A percentile compares a stretch with the other conserved stretches of the same genome.
Conservation (phyloP, 805 yeast genomes). For the Tetrapisispora taiwanensis region DNA sequence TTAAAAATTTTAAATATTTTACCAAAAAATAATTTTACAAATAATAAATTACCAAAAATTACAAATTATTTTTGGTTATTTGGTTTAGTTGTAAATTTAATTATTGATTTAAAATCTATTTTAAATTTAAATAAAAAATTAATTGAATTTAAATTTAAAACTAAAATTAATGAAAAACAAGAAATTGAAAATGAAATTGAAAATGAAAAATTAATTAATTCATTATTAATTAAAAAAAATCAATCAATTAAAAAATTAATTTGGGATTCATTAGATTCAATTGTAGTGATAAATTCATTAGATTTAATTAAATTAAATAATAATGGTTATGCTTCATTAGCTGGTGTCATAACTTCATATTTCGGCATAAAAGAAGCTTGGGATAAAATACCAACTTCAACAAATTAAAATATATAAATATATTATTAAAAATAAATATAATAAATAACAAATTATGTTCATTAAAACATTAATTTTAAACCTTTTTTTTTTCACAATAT, state of each 20-base stretch:
- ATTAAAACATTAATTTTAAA: too few relatives aligned
- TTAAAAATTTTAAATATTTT: constrained; percentile 39
- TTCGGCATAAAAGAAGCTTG: constrained; percentile 70
- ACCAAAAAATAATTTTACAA: constrained; percentile 39
- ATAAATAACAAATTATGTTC: too few relatives aligned
- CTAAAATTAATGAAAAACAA: background rate
- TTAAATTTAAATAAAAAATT: constrained; percentile 33
- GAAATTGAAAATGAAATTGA: background rate
- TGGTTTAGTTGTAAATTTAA: constrained; percentile 54
- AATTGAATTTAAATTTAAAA: constrained; percentile 4
- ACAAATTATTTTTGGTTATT: constrained; percentile 70
- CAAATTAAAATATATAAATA: background rate
- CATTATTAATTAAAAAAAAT: constrained; percentile 32
- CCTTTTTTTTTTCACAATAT: too few relatives aligned
- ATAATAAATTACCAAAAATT: constrained; percentile 42
- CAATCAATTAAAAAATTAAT: constrained; percentile 51
- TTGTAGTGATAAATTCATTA: constrained; percentile 65
- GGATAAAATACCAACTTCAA: constrained; percentile 33
- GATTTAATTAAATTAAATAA: constrained; percentile 44
- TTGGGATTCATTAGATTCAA: constrained; percentile 67
- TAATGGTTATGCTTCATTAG: constrained; percentile 75
- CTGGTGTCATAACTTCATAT: constrained; percentile 73
- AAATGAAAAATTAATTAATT: constrained; percentile 21
- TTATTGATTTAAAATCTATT: constrained; percentile 47
- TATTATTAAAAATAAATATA: too few relatives aligned